Evolutionary conservation across 2,329 filamentous ascomycete genomes (phyloP).

Genomic region (Botrytis deweyae): DNA sequence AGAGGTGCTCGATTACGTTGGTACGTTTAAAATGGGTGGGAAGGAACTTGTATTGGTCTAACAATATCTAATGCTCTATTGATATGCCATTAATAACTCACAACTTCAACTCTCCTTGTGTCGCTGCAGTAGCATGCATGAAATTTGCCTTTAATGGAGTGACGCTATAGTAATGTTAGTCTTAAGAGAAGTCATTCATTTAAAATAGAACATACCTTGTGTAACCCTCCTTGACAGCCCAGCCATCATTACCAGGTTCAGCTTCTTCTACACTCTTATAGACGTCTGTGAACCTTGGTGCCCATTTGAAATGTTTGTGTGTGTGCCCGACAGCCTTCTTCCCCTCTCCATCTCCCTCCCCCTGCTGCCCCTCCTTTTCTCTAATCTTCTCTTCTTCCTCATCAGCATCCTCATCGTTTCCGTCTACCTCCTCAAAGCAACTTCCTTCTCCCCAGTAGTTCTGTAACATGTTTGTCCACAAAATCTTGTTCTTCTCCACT

Average conservation of each 20-base stretch:
- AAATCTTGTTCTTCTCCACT: slow-evolving; percentile 67
- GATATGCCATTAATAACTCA: slow-evolving; percentile 55
- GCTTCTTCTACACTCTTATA: slow-evolving; percentile 81
- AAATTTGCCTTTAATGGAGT: slow-evolving; percentile 93
- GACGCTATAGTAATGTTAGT: slow-evolving; percentile 56
- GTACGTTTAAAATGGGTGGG: background rate
- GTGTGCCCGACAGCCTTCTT: slow-evolving; percentile 49
- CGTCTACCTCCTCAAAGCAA: slow-evolving; percentile 80
- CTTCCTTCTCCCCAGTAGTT: slow-evolving; percentile 86
- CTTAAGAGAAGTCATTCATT: slow-evolving; percentile 24
- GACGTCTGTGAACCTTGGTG: slow-evolving; percentile 82
- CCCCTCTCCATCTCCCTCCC: slow-evolving; percentile 34
- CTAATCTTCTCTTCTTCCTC: slow-evolving; percentile 70
- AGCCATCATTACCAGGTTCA: slow-evolving; percentile 83
- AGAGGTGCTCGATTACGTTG: slow-evolving; percentile 20
- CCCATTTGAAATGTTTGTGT: slow-evolving; percentile 94
- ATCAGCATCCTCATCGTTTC: slow-evolving; percentile 61
- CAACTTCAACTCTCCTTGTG: slow-evolving; percentile 75
- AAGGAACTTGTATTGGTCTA: slow-evolving; percentile 37
- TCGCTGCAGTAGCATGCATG: slow-evolving; percentile 67
- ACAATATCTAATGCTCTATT: slow-evolving; percentile 38
- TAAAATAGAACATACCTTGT: slow-evolving; percentile 63
- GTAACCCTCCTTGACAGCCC: slow-evolving; percentile 83
- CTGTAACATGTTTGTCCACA: slow-evolving; percentile 86
- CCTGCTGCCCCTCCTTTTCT: slow-evolving; percentile 53